phyloP scores from a whole-genome alignment of 1,284 basidiomycete genomes.

The Apiotrichum mycotoxinovorans region DNA sequence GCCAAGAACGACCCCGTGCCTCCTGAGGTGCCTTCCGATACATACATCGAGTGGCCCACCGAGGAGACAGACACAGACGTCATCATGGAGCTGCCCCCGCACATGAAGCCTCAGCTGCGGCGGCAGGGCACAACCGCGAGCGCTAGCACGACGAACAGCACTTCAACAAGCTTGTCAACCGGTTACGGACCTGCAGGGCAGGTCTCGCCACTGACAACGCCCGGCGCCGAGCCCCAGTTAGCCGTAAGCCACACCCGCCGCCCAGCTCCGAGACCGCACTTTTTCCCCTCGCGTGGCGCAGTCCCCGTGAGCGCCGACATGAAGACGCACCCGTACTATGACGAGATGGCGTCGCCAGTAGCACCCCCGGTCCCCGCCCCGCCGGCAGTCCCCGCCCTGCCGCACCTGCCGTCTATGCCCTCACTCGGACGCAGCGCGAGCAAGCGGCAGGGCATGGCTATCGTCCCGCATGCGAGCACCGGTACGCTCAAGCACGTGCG shows the following conservation, averaged over 20 bases:
- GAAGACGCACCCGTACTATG: not conserved
- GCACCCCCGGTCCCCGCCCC: not conserved
- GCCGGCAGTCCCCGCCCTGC: not conserved
- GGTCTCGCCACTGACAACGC: not conserved
- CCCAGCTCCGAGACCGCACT: not conserved
- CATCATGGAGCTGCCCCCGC: not conserved
- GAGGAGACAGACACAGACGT: not conserved
- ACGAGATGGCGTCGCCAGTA: not conserved
- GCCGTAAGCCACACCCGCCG: not conserved
- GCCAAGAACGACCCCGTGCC: no score
- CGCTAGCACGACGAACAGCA: not conserved
- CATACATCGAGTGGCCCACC: not conserved
- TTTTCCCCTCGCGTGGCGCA: not conserved
- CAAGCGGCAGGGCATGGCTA: not conserved
- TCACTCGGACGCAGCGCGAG: not conserved
- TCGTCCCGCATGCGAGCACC: not conserved
- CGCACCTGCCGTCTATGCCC: not conserved
- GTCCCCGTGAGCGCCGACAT: not conserved
- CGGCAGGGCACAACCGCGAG: not conserved
- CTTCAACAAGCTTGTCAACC: not conserved
- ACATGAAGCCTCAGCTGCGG: not conserved
- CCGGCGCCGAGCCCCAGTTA: not conserved
- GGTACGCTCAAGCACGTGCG: not conserved
- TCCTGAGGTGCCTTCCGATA: not conserved
- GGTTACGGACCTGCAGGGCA: no score